phyloP scores from a whole-genome alignment of 176 grass and related monocot genomes.

The Lolium multiflorum region DNA sequence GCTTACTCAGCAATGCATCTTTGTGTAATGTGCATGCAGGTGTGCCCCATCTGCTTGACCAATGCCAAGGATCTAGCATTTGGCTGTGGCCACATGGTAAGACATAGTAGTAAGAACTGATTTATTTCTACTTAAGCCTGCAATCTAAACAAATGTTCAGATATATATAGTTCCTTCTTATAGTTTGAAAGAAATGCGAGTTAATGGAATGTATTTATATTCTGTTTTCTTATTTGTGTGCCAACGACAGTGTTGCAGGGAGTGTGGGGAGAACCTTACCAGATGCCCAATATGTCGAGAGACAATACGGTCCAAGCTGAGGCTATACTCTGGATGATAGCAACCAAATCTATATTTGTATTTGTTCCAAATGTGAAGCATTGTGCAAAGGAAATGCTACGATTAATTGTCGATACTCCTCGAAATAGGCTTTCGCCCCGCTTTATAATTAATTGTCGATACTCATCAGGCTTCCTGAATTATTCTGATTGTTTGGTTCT shows the following conservation, averaged over 20 bases:
- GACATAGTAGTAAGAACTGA: background rate
- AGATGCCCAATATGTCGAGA: slow-evolving; percentile 92
- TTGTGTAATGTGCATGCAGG: slow-evolving; percentile 37
- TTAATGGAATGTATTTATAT: background rate
- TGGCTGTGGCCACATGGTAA: slow-evolving; percentile 90
- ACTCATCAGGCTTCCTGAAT: background rate
- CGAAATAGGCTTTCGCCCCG: too few species aligned
- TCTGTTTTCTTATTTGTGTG: background rate
- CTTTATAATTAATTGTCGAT: too few species aligned
- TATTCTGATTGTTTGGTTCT: slow-evolving; percentile 25
- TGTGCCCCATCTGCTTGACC: slow-evolving; percentile 88
- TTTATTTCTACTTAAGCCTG: background rate
- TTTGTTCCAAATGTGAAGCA: background rate
- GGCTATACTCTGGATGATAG: slow-evolving; percentile 75
- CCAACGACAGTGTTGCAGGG: slow-evolving; percentile 77
- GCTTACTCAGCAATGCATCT: background rate
- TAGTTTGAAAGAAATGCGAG: background rate
- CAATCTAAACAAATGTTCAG: background rate
- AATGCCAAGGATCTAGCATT: slow-evolving; percentile 85
- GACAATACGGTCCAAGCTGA: slow-evolving; percentile 68
- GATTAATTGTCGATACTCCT: too few species aligned
- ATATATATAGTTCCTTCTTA: background rate
- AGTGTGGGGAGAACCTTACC: slow-evolving; percentile 75
- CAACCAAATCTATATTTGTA: background rate
- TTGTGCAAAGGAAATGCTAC: background rate